These are phyloP conservation scores for Erysimum pusillum DNA, from an alignment of 441 rosid species.

Conservation along the genomic window DNA sequence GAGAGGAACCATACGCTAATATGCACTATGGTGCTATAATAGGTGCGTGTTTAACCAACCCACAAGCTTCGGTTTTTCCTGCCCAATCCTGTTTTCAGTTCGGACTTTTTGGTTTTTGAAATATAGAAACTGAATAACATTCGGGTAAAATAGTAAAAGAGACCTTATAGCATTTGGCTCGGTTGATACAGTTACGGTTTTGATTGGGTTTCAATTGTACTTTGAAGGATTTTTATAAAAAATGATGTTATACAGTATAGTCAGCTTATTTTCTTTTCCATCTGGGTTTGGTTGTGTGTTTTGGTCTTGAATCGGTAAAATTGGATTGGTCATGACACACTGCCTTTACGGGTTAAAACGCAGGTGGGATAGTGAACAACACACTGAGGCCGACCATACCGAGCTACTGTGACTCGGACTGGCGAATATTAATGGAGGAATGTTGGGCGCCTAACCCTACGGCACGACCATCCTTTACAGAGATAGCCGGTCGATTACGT, in stretches of 20 bases:
- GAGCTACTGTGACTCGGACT: slow-evolving; percentile 60
- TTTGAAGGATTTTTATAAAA: background rate
- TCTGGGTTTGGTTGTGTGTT: background rate
- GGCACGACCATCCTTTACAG: slow-evolving; percentile 64
- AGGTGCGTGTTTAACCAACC: slow-evolving; percentile 51
- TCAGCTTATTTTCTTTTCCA: background rate
- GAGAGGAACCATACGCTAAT: slow-evolving; percentile 84
- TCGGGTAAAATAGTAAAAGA: background rate
- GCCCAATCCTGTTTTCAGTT: background rate
- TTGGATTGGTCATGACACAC: background rate
- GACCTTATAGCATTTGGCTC: background rate
- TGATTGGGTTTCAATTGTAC: slow-evolving; percentile 15
- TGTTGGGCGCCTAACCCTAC: slow-evolving; percentile 69
- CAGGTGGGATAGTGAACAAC: slow-evolving; percentile 68
- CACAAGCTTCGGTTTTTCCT: background rate
- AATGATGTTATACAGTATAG: background rate
- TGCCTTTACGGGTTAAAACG: slow-evolving; percentile 1
- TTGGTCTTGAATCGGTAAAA: background rate
- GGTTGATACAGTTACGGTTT: background rate
- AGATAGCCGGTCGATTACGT: slow-evolving; percentile 60
- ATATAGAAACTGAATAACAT: background rate
- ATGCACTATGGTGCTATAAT: slow-evolving; percentile 86
- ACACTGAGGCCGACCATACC: slow-evolving; percentile 63
- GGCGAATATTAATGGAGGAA: slow-evolving; percentile 70
- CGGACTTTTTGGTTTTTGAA: background rate